Evolutionary conservation across 352 stramenopile species (phyloP).

Genomic region (Phytopythium montanum): DNA sequence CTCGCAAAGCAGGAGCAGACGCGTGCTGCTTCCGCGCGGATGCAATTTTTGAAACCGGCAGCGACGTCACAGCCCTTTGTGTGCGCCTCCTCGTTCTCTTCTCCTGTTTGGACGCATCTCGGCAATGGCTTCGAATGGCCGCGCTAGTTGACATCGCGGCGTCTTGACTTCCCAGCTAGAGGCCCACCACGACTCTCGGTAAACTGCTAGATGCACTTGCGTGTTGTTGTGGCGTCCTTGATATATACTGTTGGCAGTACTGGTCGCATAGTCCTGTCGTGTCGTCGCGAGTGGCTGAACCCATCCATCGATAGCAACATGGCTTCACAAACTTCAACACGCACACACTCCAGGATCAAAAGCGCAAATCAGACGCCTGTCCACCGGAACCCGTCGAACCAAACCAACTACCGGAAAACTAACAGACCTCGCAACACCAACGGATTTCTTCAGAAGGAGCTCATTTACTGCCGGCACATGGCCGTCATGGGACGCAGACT

Average conservation of each 20-base stretch:
- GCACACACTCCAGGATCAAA: not conserved
- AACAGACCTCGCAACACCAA: not conserved
- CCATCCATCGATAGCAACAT: not conserved
- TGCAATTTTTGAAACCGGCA: not conserved
- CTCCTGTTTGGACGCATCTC: not conserved
- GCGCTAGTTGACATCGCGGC: no score
- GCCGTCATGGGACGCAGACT: slow-evolving; percentile 58
- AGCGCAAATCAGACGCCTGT: not conserved
- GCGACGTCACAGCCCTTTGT: not conserved
- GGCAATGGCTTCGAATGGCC: not conserved
- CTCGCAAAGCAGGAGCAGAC: not conserved
- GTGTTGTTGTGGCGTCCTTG: no score
- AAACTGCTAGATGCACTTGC: no score
- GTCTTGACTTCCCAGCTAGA: no score
- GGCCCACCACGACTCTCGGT: no score
- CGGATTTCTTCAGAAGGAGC: not conserved
- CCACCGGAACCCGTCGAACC: not conserved
- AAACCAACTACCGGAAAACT: no score
- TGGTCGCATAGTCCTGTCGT: not conserved
- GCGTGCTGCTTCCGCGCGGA: not conserved
- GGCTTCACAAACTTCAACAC: slow-evolving; percentile 5
- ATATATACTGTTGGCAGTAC: not conserved
- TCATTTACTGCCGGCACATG: slow-evolving; percentile 55
- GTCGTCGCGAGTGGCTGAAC: not conserved
- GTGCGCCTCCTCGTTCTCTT: not conserved